These are phyloP conservation scores for Trichophyton schoenleinii DNA, from an alignment of 2,329 filamentous ascomycete genomes.

Conservation along the genomic window DNA sequence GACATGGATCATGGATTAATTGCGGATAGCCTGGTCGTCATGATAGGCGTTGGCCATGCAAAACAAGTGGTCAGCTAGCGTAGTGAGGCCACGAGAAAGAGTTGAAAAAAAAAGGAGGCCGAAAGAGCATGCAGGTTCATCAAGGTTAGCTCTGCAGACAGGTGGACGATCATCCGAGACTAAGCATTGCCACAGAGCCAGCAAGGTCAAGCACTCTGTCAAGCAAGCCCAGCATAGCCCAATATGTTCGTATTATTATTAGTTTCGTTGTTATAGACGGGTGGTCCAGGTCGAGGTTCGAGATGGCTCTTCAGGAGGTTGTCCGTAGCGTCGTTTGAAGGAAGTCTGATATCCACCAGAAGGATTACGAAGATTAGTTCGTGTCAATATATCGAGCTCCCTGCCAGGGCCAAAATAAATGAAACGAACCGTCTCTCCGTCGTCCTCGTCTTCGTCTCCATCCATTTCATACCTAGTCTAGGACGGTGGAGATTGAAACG, in stretches of 20 bases:
- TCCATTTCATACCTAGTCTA: background rate
- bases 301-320: background rate
- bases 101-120: background rate
- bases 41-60: background rate
- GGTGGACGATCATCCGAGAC: conserved; percentile 2
- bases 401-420: background rate
- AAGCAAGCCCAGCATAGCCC: background rate
- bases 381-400: background rate
- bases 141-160: background rate
- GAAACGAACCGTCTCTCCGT: background rate
- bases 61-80: background rate
- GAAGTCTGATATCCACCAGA: background rate
- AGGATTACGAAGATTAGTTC: background rate
- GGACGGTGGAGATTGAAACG: background rate
- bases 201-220: background rate
- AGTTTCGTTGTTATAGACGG: background rate
- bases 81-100: background rate
- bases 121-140: background rate
- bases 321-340: background rate
- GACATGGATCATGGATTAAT: background rate
- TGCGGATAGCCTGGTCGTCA: background rate
- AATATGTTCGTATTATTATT: background rate
- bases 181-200: conserved; percentile 1
- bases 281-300: background rate
- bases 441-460: background rate